Conservation (phyloP, 139 green algal genomes). For the Chlorella sp. region DNA sequence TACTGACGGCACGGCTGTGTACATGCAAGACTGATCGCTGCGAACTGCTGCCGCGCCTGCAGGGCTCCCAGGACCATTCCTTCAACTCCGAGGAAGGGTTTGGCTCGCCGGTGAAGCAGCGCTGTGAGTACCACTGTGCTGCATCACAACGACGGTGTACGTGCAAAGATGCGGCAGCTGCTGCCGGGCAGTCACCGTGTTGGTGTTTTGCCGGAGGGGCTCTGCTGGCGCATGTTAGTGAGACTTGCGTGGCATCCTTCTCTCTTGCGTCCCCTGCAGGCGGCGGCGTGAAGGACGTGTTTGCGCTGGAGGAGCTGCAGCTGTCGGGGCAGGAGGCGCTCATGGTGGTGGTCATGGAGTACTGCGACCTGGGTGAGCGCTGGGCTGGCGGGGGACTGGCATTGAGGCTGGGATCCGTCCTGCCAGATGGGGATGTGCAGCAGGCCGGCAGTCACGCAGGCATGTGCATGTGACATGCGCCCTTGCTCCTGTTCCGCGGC, state of each 20-base stretch:
- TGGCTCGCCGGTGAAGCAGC: constrained; percentile 49
- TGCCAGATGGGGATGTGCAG: neutral
- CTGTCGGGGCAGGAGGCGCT: constrained; percentile 35
- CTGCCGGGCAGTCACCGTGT: too few relatives aligned
- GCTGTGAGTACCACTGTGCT: constrained; percentile 6
- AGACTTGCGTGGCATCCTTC: neutral
- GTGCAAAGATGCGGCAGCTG: too few relatives aligned
- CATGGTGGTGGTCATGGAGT: constrained; percentile 63
- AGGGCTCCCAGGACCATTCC: constrained; percentile 33
- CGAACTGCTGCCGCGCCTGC: too few relatives aligned
- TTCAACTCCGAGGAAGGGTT: constrained; percentile 68
- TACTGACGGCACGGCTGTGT: too few relatives aligned
- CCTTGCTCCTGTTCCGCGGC: too few relatives aligned
- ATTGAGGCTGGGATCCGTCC: too few relatives aligned
- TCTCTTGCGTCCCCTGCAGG: neutral
- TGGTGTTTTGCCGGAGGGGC: too few relatives aligned
- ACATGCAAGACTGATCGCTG: too few relatives aligned
- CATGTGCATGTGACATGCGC: neutral
- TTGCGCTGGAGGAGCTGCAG: constrained; percentile 38
- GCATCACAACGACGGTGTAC: too few relatives aligned
- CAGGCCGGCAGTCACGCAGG: neutral
- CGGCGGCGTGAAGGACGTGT: constrained; percentile 39
- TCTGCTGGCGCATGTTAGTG: too few relatives aligned
- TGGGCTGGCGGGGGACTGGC: too few relatives aligned
- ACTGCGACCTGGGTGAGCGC: constrained; percentile 52